Base-by-base conservation (phyloP, 148 eudicot genomes). In the Chenopodium suecicum region DNA sequence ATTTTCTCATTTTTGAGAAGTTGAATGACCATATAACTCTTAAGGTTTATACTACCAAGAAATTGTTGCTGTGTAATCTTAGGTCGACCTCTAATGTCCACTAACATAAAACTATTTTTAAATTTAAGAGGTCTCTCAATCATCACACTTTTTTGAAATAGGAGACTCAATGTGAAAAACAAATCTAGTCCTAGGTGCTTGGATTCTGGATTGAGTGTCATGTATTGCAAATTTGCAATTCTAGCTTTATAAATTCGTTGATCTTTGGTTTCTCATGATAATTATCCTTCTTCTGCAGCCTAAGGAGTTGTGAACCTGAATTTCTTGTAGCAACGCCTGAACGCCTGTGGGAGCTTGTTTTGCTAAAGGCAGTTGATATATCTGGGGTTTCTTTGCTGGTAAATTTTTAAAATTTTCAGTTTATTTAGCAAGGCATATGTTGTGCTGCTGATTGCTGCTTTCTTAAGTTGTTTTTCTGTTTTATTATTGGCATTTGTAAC, bases 241-340 rank as follows among this genome's bases (percentile, higher is more conserved):
- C 23, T 66, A 27, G 67, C 63, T 13, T 58, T 58, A 76, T 27
- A 31, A 32, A 22, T 78, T 13, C 32, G 14, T 46, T 14, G 17
- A 16, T 17, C 71, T 48, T 52, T 7, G 10, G 68, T 75, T 44
- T 50, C 76, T 79, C 73, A 73, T 77, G 77, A 54, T 3, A 25
- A 25, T 13, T 23, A 10, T 79, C 19, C 72, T 76, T 80, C 31
- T 80, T 80, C 62, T 74, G 73, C 88, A 96, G 99, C 67, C 86
- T 96, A 29, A 92, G 87, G 88, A 91, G 87, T 64, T 92, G 95
- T 84, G 98, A 96, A 80, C 99, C 99, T 44, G 99, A 96, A 88
- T 92, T 94, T 86, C 83, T 96, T 67, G 84, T 96, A 74, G 94
- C 97, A 66, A 96, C 99, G 31, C 98, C 98, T 14, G 94, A 92